Conservation (phyloP, 495 filamentous ascomycete genomes). For the Cercophora scortea region DNA sequence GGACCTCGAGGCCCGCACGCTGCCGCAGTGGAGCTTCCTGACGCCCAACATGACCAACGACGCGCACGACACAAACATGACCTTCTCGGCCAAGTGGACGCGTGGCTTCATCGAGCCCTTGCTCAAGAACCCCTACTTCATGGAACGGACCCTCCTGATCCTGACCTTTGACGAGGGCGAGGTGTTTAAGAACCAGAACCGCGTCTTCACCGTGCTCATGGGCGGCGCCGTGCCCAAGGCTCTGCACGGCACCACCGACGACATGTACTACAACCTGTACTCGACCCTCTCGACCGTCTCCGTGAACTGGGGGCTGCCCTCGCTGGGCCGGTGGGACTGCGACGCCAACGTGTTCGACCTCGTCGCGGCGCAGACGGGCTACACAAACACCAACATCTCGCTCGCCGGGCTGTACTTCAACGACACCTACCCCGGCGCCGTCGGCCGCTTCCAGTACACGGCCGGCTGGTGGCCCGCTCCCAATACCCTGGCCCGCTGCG, state of each 20-base stretch:
- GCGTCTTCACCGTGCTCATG: slow-evolving; percentile 53
- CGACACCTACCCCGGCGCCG: slow-evolving; percentile 38
- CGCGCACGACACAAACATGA: slow-evolving; percentile 61
- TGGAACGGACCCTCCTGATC: slow-evolving; percentile 58
- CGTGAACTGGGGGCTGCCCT: slow-evolving; percentile 50
- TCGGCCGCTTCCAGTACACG: slow-evolving; percentile 26
- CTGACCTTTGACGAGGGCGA: slow-evolving; percentile 64
- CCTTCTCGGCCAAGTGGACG: slow-evolving; percentile 51
- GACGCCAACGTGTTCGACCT: slow-evolving; percentile 46
- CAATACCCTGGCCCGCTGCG: slow-evolving; percentile 14
- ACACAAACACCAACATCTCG: slow-evolving; percentile 14
- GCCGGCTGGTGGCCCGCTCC: slow-evolving; percentile 25
- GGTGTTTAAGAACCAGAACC: slow-evolving; percentile 46
- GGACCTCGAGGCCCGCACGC: slow-evolving; percentile 47
- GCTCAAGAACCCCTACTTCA: slow-evolving; percentile 56
- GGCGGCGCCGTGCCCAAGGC: slow-evolving; percentile 55
- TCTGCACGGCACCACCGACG: slow-evolving; percentile 53
- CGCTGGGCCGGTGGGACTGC: slow-evolving; percentile 43
- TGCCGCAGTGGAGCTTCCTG: slow-evolving; percentile 69
- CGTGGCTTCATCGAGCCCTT: slow-evolving; percentile 53
- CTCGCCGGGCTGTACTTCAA: slow-evolving; percentile 37
- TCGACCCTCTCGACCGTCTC: slow-evolving; percentile 55
- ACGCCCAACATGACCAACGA: slow-evolving; percentile 65
- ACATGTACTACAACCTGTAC: slow-evolving; percentile 67
- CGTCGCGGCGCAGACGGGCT: slow-evolving; percentile 35